These are phyloP conservation scores for Colletotrichum truncatum DNA, from an alignment of 2,329 filamentous ascomycete genomes.

Conservation along the genomic window DNA sequence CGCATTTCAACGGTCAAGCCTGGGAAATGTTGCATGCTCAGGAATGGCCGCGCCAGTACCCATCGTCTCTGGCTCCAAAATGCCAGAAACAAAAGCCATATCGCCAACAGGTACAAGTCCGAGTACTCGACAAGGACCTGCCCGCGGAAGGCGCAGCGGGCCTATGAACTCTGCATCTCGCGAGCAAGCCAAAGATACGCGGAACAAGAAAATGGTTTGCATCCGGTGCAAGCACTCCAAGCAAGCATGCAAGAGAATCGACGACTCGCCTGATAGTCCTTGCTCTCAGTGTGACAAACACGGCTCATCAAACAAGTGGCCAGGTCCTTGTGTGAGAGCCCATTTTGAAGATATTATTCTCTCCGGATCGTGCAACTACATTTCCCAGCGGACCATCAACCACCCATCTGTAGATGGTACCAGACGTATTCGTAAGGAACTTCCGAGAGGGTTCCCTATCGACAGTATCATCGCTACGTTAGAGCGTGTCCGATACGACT, in stretches of 20 bases:
- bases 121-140: not conserved
- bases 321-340: slow-evolving; percentile 47
- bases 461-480: slow-evolving; percentile 46
- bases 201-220: slow-evolving; percentile 30
- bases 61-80: not conserved
- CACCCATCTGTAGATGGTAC: slow-evolving; percentile 46
- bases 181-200: slow-evolving; percentile 23
- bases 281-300: slow-evolving; percentile 26
- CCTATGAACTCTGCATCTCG: slow-evolving; percentile 22
- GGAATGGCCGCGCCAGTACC: not conserved
- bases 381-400: slow-evolving; percentile 53
- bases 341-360: slow-evolving; percentile 53
- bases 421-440: slow-evolving; percentile 47
- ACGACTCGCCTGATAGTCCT: slow-evolving; percentile 1
- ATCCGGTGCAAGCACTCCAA: slow-evolving; percentile 31
- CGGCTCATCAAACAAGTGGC: slow-evolving; percentile 14
- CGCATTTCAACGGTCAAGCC: not conserved
- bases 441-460: slow-evolving; percentile 48
- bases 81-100: not conserved
- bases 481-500: slow-evolving; percentile 46
- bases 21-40: not conserved
- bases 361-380: slow-evolving; percentile 53
- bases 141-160: slow-evolving; percentile 21
- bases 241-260: slow-evolving; percentile 15
- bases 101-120: not conserved